phyloP scores from a whole-genome alignment of 176 grass and related monocot genomes.

The maize (Zea mays) region Zm-B73-REFERENCE-NAM-5.0 NC_050105.1:26256501-26257000 shows the following conservation, averaged over 20 bases:
- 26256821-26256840: neutral
- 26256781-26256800: slow-evolving; percentile 5
- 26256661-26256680: neutral
- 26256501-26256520: too few species aligned
- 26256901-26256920: slow-evolving; percentile 34
- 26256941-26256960: slow-evolving; percentile 83
- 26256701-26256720: neutral
- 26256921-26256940: slow-evolving; percentile 45
- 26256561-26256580: neutral
- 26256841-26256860: slow-evolving; percentile 19
- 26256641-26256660: neutral
- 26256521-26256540: neutral
- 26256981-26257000: slow-evolving; percentile 94
- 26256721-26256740: neutral
- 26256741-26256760: slow-evolving; percentile 9
- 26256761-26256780: neutral
- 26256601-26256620: neutral
- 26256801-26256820: neutral
- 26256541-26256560: neutral
- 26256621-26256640: neutral
- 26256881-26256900: slow-evolving; percentile 24
- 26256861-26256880: slow-evolving; percentile 30
- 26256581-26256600: neutral
- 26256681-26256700: neutral
- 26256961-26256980: slow-evolving; percentile 92